A percentile compares a stretch with the other conserved stretches of the same genome.
Evolutionary conservation across 2,329 filamentous ascomycete genomes (phyloP).

Genomic region (Colletotrichum endophyticum): DNA sequence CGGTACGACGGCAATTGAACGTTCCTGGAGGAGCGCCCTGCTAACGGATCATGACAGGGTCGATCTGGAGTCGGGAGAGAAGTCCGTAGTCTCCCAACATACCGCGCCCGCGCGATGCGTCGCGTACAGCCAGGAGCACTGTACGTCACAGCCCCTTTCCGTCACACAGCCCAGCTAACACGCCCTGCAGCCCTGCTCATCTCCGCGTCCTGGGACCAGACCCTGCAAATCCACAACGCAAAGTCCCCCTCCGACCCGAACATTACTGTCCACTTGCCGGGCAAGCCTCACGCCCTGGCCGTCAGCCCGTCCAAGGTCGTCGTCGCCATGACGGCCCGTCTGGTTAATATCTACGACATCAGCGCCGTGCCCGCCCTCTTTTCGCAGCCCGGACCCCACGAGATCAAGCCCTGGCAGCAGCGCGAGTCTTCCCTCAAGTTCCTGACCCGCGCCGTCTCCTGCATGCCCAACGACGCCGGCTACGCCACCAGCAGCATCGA

Average conservation of each 20-base stretch:
- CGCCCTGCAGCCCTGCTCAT: slow-evolving; percentile 68
- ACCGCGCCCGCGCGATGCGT: slow-evolving; percentile 80
- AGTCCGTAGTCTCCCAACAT: slow-evolving; percentile 81
- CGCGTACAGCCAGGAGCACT: slow-evolving; percentile 78
- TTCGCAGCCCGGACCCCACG: slow-evolving; percentile 51
- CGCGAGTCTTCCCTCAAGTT: slow-evolving; percentile 95
- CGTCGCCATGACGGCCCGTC: slow-evolving; percentile 91
- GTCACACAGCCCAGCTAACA: neutral
- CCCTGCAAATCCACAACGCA: slow-evolving; percentile 82
- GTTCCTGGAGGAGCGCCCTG: neutral
- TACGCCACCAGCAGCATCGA: slow-evolving; percentile 95
- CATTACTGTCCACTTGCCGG: slow-evolving; percentile 74
- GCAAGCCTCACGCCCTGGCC: slow-evolving; percentile 89
- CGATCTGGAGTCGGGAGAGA: slow-evolving; percentile 73
- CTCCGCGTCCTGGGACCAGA: slow-evolving; percentile 93
- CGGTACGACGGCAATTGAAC: slow-evolving; percentile 51
- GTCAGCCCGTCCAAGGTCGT: slow-evolving; percentile 81
- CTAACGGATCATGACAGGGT: slow-evolving; percentile 44
- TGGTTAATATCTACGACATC: slow-evolving; percentile 95
- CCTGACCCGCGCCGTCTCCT: slow-evolving; percentile 89
- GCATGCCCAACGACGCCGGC: slow-evolving; percentile 95
- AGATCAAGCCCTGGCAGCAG: slow-evolving; percentile 84
- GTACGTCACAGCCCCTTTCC: slow-evolving; percentile 42
- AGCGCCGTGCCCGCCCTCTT: slow-evolving; percentile 65
- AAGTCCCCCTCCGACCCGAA: slow-evolving; percentile 55